Evolutionary conservation across 495 filamentous ascomycete species (phyloP), one percentile per base, ranked within the genome.

Genomic region (Annulohypoxylon nitens): DNA sequence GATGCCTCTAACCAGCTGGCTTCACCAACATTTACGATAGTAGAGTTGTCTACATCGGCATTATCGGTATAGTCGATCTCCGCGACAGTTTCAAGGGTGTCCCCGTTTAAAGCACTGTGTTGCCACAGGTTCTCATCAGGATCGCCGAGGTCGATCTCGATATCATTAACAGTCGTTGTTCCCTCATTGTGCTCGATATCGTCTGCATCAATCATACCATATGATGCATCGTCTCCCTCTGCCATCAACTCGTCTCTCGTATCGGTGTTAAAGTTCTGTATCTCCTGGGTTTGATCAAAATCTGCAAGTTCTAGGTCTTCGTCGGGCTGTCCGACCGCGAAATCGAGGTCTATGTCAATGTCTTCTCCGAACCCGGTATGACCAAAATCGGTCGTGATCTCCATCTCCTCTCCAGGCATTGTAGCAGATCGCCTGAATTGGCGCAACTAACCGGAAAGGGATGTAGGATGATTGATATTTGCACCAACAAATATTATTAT

Each of bases 341-440:
- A 81, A 76, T 94, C 91, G 70, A 93, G 83, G 70, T 93, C 91
- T 71, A 93, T 91, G 64, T 93, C 92, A 61, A 92, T 91, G 70
- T 92, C 90, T 75, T 93, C 90, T 47, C 84, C 87, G 45, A 82
- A 75, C 43, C 64, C 75, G 58, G 78, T 37, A 39, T 76, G 77
- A 55, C 81, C 82, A 62, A 79, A 72, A 61, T 87, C 84, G 30
- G 84, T 83, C n/a, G 81, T 81, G 16, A 88, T 84, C 70, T 88
- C 86, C 86, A 88, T 88, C 47, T 80, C 80, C 66, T 87, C 86
- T 25, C 84, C 83, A 10, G 80, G 87, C 88, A 91, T 90, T 54
- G 78, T 81, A 58, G 83, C 53, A 85, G 82, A 30, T 76, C 53
- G 58, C 50, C 36, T 16, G 25, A 33, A 53, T 33, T 43, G 25